Evolutionary conservation across 2,329 filamentous ascomycete species (phyloP).

Genomic region (Stachybotrys chlorohalonatus): DNA sequence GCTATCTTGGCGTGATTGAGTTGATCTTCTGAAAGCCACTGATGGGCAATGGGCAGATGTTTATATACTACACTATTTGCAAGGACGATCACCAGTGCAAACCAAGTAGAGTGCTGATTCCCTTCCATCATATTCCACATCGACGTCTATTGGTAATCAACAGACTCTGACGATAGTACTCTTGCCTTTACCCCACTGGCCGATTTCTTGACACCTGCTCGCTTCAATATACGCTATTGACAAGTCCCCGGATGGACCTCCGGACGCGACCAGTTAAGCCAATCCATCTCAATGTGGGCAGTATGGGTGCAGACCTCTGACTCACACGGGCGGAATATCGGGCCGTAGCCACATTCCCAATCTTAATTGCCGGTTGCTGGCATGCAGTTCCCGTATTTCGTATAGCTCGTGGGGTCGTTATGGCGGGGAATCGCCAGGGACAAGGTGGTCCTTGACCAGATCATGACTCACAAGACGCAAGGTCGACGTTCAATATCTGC

Average conservation of each 20-base stretch:
- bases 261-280: background rate
- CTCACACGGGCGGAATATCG: background rate
- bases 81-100: background rate
- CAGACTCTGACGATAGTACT: background rate
- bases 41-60: background rate
- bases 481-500: too few species aligned
- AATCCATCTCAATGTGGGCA: background rate
- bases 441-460: too few species aligned
- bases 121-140: background rate
- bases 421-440: background rate
- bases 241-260: background rate
- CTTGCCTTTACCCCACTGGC: background rate
- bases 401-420: background rate
- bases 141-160: background rate
- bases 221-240: background rate
- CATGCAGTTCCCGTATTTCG: background rate
- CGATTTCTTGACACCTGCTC: background rate
- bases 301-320: background rate
- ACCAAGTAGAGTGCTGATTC: background rate
- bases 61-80: background rate
- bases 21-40: background rate
- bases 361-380: background rate
- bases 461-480: too few species aligned
- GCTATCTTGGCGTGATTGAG: background rate
- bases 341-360: background rate